Evolutionary conservation across 306 rosid genomes (phyloP).

Genomic region (Vachellia collinsii): DNA sequence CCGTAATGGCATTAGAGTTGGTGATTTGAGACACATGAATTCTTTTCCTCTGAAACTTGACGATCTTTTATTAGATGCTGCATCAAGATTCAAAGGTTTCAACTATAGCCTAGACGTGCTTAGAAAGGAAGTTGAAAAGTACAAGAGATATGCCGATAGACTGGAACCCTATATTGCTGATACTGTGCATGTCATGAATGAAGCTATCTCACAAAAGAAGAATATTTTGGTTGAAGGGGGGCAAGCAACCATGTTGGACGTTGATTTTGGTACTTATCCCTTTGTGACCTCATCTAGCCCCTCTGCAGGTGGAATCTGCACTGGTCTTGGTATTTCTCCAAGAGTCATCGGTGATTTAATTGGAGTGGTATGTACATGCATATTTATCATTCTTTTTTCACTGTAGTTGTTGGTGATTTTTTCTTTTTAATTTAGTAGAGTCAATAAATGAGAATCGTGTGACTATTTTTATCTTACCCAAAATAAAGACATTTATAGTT

Average conservation of each 20-base stretch:
- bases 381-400: constrained; percentile 11
- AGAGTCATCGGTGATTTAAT: constrained; percentile 86
- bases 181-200: constrained; percentile 77
- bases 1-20: constrained; percentile 87
- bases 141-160: constrained; percentile 92
- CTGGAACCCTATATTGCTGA: constrained; percentile 90
- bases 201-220: constrained; percentile 76
- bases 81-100: constrained; percentile 76
- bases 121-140: constrained; percentile 78
- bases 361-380: constrained; percentile 76
- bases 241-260: constrained; percentile 94
- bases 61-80: constrained; percentile 73
- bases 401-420: constrained; percentile 1
- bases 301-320: constrained; percentile 97
- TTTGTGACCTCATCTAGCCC: constrained; percentile 98
- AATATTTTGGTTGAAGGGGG: constrained; percentile 97
- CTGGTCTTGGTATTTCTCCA: constrained; percentile 97
- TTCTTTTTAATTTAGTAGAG: not conserved
- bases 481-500: not conserved
- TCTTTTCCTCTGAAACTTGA: constrained; percentile 88
- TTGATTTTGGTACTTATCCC: constrained; percentile 98
- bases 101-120: constrained; percentile 73
- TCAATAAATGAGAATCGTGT: not conserved
- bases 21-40: constrained; percentile 90
- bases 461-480: not conserved